A percentile compares a stretch with the other conserved stretches of the same genome.
phyloP scores from a whole-genome alignment of 257 asterid species.

The Solanum rostratum region DNA sequence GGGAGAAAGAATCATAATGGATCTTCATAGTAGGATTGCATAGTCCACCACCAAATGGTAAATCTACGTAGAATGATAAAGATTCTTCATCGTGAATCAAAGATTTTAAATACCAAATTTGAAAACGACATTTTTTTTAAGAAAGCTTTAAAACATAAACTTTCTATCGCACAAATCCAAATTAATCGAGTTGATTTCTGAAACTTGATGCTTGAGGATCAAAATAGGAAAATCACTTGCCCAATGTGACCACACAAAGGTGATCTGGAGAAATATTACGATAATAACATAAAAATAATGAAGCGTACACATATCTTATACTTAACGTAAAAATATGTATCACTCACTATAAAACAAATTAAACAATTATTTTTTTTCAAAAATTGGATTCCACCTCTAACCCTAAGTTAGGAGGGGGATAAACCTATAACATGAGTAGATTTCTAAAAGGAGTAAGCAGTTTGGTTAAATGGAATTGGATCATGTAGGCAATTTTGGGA shows the following conservation, averaged over 20 bases:
- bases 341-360: neutral
- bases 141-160: neutral
- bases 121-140: neutral
- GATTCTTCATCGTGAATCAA: neutral
- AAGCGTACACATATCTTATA: too few species aligned
- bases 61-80: neutral
- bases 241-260: too few species aligned
- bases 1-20: neutral
- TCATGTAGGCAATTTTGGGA: constrained; percentile 16
- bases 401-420: neutral
- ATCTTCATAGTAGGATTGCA: neutral
- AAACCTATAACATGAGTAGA: neutral
- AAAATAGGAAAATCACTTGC: neutral
- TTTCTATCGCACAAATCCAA: neutral
- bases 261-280: too few species aligned
- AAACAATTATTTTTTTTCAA: neutral
- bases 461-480: neutral
- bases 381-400: neutral
- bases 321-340: too few species aligned
- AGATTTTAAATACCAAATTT: neutral
- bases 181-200: neutral
- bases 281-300: too few species aligned
- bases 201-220: neutral
- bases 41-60: neutral
- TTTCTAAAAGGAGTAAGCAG: neutral